Base-by-base conservation (phyloP, 1,284 basidiomycete species). In the Irpex rosettiformis region DNA sequence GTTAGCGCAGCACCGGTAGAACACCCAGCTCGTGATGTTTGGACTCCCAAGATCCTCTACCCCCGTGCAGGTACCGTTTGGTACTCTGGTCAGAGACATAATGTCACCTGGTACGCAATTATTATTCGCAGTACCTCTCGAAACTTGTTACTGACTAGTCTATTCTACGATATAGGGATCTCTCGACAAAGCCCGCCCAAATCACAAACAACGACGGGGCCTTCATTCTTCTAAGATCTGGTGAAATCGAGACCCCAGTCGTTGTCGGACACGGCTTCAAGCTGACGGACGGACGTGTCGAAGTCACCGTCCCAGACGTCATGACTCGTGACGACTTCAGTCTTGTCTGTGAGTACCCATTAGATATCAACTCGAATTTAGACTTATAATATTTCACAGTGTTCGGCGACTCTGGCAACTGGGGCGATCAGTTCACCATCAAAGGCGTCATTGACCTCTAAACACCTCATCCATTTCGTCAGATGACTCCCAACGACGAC, bases 251-350 rank as follows among this genome's bases (percentile, higher is more conserved):
- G 24, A 52, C 53, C 2, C 54, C 58, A 58, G 65, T 81, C 54
- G 64, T 80, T 54, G 69, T 81, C 47, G 72, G 73, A n/a, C 73
- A 73, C 55, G 64, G 70, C 55, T 77, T 82, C 57, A 59, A 72
- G 37, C 75, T 82, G 47, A 62, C 74, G 53, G 55, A 61, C 7
- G 75, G 76, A 42, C 67, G 66, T 25, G 68, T 72, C 16, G 69
- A 75, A 43, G 70, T 81, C 42, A 68, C 60, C 22, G 76, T 82
- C 11, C 76, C 75, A 3, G 64, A 72, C 16, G 73, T 77, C 29
- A 30, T 61, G 2, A 67, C 75, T 4, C 78, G 75, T 10, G 62
- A 70, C 30, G 68, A 76, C 59, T 83, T 80, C 64, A 72, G 73
- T 58, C 67, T 83, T 33, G 72, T 81, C 58, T 66, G 79, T 81